Percentiles rank a stretch among this genome's conserved stretches.
Evolutionary conservation across 495 filamentous ascomycete species (phyloP).

Genomic region (Penicillium subrubescens): DNA sequence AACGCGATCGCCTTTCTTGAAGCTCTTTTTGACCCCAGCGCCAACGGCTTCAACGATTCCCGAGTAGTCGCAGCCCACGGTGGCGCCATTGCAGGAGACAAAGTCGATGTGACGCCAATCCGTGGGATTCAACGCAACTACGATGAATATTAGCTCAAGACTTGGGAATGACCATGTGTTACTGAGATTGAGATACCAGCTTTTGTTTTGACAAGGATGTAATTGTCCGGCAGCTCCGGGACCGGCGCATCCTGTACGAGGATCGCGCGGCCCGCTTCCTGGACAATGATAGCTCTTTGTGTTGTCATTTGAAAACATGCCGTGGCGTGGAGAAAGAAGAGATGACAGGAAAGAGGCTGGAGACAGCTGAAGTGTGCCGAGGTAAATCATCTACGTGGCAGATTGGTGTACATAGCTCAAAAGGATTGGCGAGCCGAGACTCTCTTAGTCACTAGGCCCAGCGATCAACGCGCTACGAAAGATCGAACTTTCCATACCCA

Average conservation of each 20-base stretch:
- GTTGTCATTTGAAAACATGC: constrained; percentile 14
- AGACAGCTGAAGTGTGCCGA: background rate
- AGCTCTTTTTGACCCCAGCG: constrained; percentile 36
- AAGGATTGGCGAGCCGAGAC: background rate
- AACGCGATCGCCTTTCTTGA: constrained; percentile 52
- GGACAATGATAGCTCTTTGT: constrained; percentile 20
- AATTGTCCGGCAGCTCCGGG: constrained; percentile 37
- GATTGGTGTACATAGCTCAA: background rate
- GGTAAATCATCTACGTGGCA: constrained; percentile 6
- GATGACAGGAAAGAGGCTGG: background rate
- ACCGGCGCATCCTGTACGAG: constrained; percentile 23
- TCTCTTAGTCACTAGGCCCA: background rate
- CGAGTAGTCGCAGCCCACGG: constrained; percentile 58
- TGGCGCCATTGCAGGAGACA: constrained; percentile 27
- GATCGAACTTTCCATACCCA: background rate
- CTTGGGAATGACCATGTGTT: background rate
- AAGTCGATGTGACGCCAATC: constrained; percentile 56
- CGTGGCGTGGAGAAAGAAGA: background rate
- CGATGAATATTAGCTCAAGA: constrained; percentile 9
- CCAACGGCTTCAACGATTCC: constrained; percentile 58
- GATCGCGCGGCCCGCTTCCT: constrained; percentile 14
- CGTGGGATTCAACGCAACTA: constrained; percentile 56
- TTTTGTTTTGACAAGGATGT: constrained; percentile 50
- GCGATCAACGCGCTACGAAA: background rate
- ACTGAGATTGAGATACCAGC: constrained; percentile 20